Conservation (phyloP, 345 rosid genomes). For the Trapa bicornis region DNA sequence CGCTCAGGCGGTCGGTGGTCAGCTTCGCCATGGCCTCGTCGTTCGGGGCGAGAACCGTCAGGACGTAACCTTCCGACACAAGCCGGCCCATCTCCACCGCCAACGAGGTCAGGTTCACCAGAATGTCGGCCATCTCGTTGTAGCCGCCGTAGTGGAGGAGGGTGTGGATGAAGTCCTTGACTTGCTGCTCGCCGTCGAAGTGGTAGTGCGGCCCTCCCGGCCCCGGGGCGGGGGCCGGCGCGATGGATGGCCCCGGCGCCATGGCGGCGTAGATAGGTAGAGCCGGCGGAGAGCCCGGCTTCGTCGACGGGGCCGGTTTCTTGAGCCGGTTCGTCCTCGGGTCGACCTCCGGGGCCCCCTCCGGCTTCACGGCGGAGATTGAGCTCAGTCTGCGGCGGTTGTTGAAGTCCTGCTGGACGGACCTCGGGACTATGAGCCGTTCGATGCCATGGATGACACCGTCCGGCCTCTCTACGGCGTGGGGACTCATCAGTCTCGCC, state of each 20-base stretch:
- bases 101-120: conserved; percentile 77
- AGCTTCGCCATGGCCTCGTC: conserved; percentile 98
- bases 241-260: conserved; percentile 89
- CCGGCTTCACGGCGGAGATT: too few relatives aligned
- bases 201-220: conserved; percentile 78
- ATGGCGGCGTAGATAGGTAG: conserved; percentile 71
- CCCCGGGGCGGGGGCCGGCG: conserved; percentile 95
- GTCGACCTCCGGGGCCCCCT: conserved; percentile 62
- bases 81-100: conserved; percentile 90
- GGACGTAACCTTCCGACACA: conserved; percentile 80
- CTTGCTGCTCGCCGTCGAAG: conserved; percentile 78
- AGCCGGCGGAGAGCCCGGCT: conserved; percentile 57
- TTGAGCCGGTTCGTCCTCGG: conserved; percentile 54
- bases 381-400: too few relatives aligned
- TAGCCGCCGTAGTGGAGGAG: conserved; percentile 84
- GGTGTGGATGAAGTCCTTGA: conserved; percentile 80
- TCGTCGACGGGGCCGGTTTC: conserved; percentile 36
- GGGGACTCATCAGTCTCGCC: too few relatives aligned
- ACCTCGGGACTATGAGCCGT: too few relatives aligned
- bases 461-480: too few relatives aligned
- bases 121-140: conserved; percentile 91
- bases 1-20: conserved; percentile 75
- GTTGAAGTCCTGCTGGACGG: too few relatives aligned
- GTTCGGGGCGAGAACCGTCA: conserved; percentile 86
- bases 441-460: too few relatives aligned